Evolutionary conservation across 352 stramenopile genomes (phyloP), one percentile per base, ranked within the genome.

Genomic region (Phytopythium delawarense): DNA sequence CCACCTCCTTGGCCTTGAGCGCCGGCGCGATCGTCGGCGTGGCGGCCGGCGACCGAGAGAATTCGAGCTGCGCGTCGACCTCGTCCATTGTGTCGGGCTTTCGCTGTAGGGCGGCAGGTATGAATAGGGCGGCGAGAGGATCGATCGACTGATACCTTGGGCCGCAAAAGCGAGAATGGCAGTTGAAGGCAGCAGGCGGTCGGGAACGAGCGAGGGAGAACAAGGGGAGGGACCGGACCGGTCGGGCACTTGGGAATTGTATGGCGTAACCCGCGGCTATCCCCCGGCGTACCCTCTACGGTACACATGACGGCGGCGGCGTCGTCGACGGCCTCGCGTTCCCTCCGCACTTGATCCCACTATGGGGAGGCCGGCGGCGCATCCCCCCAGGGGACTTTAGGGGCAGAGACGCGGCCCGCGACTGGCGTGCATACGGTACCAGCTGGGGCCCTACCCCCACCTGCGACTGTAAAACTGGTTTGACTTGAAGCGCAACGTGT

Each of bases 1-100:
- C 80, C 40, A 89, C 72, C 46, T 89, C 78, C 61, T 84, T 81
- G 64, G 58, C 16, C 23, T 59, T 59, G 54, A 50, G 39, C 54
- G 40, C 54, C 37, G 54, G 54, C 54, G 54, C 23, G 23, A 51
- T 40, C 54, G 54, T 49, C 12, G 39, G 37, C 37, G 39, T 25
- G 21, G 18, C 37, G 13, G 37, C 23, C 21, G n/a, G 1, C 23
- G 35, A 25, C 39, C 54, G 37, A 0, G 39, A 40, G 37, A 50
- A 60, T 16, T 51, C 39, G 54, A 50, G 54, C 39, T 51, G 54
- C 39, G 54, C 30, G 15, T 51, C 37, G 23, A 50, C 40, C 21
- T 34, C 39, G 13, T 60, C 54, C 54, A 60, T 60, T 12, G 35
- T 5, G 35, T 56, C 11, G n/a, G 4, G 12, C 35, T 57, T 7